A percentile compares a stretch with the other conserved stretches of the same genome.
These are phyloP conservation scores for Papiliotrema fonsecae DNA, from an alignment of 1,284 basidiomycete genomes.

Conservation along the genomic window DNA sequence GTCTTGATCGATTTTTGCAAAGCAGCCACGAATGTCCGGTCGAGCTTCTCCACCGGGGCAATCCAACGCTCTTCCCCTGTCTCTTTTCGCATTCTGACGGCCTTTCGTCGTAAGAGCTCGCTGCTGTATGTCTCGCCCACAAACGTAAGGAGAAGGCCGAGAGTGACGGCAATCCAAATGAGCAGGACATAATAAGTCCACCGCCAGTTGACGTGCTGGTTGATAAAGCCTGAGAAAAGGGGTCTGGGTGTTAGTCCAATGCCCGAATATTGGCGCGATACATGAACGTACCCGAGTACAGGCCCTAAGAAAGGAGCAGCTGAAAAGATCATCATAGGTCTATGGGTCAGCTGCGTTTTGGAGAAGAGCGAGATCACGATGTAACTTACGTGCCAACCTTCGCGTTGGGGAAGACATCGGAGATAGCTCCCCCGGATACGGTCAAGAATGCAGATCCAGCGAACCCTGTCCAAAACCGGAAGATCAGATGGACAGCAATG, in stretches of 20 bases:
- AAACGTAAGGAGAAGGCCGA: conserved; percentile 47
- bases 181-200: conserved; percentile 70
- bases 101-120: conserved; percentile 60
- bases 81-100: conserved; percentile 51
- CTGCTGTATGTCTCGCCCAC: conserved; percentile 74
- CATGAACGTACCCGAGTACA: conserved; percentile 50
- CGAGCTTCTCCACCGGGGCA: conserved; percentile 56
- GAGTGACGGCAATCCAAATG: conserved; percentile 52
- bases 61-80: conserved; percentile 55
- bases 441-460: conserved; percentile 66
- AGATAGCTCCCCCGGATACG: conserved; percentile 73
- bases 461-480: conserved; percentile 67
- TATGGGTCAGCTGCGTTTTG: conserved; percentile 26
- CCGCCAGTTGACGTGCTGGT: conserved; percentile 62
- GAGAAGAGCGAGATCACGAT: not conserved
- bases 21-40: conserved; percentile 51
- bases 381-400: conserved; percentile 60
- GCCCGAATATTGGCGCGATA: not conserved
- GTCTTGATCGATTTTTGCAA: conserved; percentile 58
- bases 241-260: conserved; percentile 29
- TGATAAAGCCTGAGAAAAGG: conserved; percentile 51
- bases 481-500: conserved; percentile 58
- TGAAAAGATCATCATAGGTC: conserved; percentile 73
- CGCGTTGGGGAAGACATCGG: conserved; percentile 64
- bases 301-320: conserved; percentile 69